Conservation (phyloP, 2,329 filamentous ascomycete species). For the Epichloe coenophiala region DNA sequence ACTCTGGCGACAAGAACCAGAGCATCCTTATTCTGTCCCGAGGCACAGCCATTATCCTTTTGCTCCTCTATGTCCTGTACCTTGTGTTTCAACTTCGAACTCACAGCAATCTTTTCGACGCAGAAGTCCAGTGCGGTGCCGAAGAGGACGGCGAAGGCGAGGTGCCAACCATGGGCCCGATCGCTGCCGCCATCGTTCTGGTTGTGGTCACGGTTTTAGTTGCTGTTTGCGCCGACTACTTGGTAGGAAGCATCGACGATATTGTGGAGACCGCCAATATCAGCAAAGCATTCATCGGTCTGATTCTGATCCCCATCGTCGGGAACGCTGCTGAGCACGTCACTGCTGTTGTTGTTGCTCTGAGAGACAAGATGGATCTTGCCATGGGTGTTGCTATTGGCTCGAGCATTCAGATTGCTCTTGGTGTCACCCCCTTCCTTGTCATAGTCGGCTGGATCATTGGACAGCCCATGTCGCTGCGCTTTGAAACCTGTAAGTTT, state of each 20-base stretch:
- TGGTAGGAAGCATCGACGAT: conserved; percentile 62
- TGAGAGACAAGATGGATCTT: conserved; percentile 63
- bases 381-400: conserved; percentile 71
- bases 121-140: conserved; percentile 30
- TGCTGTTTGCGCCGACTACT: conserved; percentile 60
- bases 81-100: conserved; percentile 67
- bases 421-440: conserved; percentile 64
- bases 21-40: conserved; percentile 61
- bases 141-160: conserved; percentile 29
- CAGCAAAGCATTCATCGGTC: conserved; percentile 69
- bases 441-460: conserved; percentile 73
- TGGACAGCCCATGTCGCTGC: conserved; percentile 58
- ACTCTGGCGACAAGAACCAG: conserved; percentile 25
- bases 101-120: conserved; percentile 59
- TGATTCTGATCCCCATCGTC: conserved; percentile 67
- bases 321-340: conserved; percentile 73
- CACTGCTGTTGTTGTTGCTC: conserved; percentile 65
- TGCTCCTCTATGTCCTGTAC: conserved; percentile 63
- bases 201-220: conserved; percentile 57
- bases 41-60: conserved; percentile 61
- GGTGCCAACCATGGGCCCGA: conserved; percentile 43
- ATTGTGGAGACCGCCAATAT: conserved; percentile 58
- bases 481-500: conserved; percentile 51
- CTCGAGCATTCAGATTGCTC: conserved; percentile 69
- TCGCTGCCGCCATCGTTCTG: conserved; percentile 52